Percentiles rank a stretch among this genome's conserved stretches.
Evolutionary conservation across 768 basidiomycete genomes (phyloP).

Genomic region (Suillus variegatus): DNA sequence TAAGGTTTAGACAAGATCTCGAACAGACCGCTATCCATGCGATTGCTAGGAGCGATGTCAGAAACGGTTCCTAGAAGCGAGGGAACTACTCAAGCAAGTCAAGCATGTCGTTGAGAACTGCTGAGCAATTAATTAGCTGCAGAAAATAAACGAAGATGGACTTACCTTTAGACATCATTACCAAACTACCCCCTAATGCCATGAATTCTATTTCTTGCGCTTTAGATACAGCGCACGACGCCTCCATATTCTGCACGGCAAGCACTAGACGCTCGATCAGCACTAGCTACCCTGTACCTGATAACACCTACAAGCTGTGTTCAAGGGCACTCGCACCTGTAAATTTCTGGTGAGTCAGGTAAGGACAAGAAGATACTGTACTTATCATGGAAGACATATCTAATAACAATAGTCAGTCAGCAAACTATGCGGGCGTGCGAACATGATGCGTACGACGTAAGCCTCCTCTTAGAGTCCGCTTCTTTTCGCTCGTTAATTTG

Average conservation of each 20-base stretch:
- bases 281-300: constrained; percentile 6
- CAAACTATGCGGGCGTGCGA: constrained; percentile 11
- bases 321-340: constrained; percentile 81
- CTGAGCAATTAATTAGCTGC: constrained; percentile 9
- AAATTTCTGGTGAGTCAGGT: constrained; percentile 19
- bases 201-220: constrained; percentile 87
- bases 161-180: constrained; percentile 86
- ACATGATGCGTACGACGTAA: constrained; percentile 66
- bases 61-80: constrained; percentile 3
- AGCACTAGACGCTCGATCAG: constrained; percentile 43
- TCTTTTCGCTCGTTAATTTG: constrained; percentile 75
- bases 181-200: constrained; percentile 77
- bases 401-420: constrained; percentile 24
- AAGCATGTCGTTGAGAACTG: constrained; percentile 77
- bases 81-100: constrained; percentile 58
- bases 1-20: constrained; percentile 69
- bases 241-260: constrained; percentile 92
- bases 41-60: constrained; percentile 50
- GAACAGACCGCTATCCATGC: constrained; percentile 87
- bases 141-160: constrained; percentile 6
- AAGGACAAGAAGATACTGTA: constrained; percentile 14
- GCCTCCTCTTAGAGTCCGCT: constrained; percentile 78
- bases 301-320: constrained; percentile 57
- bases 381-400: constrained; percentile 82
- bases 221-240: constrained; percentile 67